Conservation (phyloP, 345 rosid species). For the Eutrema heterophyllum region DNA sequence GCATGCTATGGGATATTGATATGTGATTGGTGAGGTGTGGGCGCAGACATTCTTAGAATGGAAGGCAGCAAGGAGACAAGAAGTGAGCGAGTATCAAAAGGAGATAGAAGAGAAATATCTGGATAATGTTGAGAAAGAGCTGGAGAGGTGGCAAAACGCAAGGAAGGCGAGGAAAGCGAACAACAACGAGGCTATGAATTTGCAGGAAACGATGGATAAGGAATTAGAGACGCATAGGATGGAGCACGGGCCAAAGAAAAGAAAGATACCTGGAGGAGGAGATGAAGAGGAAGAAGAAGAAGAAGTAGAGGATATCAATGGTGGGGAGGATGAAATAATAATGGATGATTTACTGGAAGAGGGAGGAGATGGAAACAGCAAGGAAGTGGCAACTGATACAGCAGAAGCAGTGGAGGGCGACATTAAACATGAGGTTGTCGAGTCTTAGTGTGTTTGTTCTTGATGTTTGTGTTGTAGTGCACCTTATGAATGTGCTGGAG, state of each 20-base stretch:
- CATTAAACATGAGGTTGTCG: slow-evolving; percentile 13
- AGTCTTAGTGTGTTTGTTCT: slow-evolving; percentile 13
- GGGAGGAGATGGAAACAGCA: slow-evolving; percentile 53
- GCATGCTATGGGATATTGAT: not conserved
- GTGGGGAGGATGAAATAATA: slow-evolving; percentile 81
- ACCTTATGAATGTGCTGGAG: not conserved
- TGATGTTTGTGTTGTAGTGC: not conserved
- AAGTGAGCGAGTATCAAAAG: slow-evolving; percentile 75
- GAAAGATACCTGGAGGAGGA: slow-evolving; percentile 73
- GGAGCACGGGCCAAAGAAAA: slow-evolving; percentile 92
- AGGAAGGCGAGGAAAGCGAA: slow-evolving; percentile 62
- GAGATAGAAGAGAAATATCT: slow-evolving; percentile 62
- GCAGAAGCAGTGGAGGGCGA: slow-evolving; percentile 30
- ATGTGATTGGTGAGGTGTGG: not conserved
- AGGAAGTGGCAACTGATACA: slow-evolving; percentile 36
- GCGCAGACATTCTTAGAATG: slow-evolving; percentile 67
- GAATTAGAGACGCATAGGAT: slow-evolving; percentile 89
- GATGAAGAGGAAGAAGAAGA: slow-evolving; percentile 90
- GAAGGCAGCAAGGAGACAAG: slow-evolving; percentile 74
- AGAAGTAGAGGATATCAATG: slow-evolving; percentile 82
- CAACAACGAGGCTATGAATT: slow-evolving; percentile 45
- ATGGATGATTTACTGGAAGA: slow-evolving; percentile 76
- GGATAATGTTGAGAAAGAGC: slow-evolving; percentile 76
- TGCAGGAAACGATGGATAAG: slow-evolving; percentile 97
- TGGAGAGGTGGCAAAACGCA: slow-evolving; percentile 96